Evolutionary conservation across 192 early-diverging fungal species (phyloP), one percentile per base, ranked within the genome.

Genomic region (Mortierella alpina): DNA sequence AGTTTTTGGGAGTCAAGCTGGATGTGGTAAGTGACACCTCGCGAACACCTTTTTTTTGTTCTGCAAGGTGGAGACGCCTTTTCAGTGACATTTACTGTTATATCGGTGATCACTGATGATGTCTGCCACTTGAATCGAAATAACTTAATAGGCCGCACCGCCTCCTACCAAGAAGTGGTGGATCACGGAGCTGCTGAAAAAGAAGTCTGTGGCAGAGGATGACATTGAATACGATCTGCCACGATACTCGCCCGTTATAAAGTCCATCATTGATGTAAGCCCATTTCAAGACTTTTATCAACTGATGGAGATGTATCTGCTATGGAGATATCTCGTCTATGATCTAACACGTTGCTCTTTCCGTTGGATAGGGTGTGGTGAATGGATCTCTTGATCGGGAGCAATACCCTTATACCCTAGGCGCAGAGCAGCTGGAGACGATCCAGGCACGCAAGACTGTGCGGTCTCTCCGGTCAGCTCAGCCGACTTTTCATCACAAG

Each of bases 221-320:
- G 87, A 91, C 18, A 71, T 87, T 10, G 86, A 89, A 44, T 96
- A 92, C 63, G 95, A 95, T 53, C 75, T 96, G 58, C 90, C 88
- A 45, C 87, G 95, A 49, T 96, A 93, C 78, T 83, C 89, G 2
- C 94, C 95, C 8, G 86, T 88, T 23, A 63, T 96, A n/a, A 95
- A 95, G 82, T 79, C 68, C 12, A 60, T 82, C 51, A 60, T 85
- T 4, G 84, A 82, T 61, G 83, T 84, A 75, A 41, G 53, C 22
- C 11, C 13, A 18, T 15, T 40, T 31, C 31, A 1, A 31, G n/a
- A 51, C 1, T 51, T n/a, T 51, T 4, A n/a, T 51, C 50, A 1
- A 51, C 4, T 12, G 46, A 40, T 7, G 40, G 3, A 7, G 15
- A 2, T 31, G 31, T 3, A 31, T n/a, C n/a, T n/a, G n/a, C n/a